These are phyloP conservation scores for Galeopsis tetrahit DNA, from an alignment of 257 asterid species.

Conservation along the genomic window DNA sequence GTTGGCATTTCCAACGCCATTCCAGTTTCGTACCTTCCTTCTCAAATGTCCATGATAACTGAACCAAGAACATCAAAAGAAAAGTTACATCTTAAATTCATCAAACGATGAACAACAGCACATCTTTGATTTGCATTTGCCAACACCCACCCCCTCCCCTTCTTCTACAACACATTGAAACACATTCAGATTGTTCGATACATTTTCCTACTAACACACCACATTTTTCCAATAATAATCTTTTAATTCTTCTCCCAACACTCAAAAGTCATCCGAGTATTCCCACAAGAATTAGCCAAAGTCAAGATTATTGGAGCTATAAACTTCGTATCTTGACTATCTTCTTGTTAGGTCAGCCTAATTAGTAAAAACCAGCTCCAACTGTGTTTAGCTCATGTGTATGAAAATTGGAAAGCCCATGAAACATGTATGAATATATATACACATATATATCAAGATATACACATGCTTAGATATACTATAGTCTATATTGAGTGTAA, in stretches of 20 bases:
- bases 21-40: slow-evolving; percentile 91
- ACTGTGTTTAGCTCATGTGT: background rate
- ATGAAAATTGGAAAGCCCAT: background rate
- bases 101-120: background rate
- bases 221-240: background rate
- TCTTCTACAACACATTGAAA: background rate
- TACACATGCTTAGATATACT: background rate
- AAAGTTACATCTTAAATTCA: background rate
- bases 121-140: background rate
- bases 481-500: background rate
- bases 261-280: background rate
- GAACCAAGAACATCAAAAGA: slow-evolving; percentile 29
- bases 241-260: background rate
- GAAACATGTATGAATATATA: background rate
- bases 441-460: background rate
- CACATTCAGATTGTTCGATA: background rate
- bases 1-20: slow-evolving; percentile 97
- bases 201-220: background rate
- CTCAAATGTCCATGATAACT: slow-evolving; percentile 94
- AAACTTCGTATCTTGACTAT: background rate
- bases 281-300: background rate
- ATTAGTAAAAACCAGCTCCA: background rate
- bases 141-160: background rate
- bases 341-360: background rate
- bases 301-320: slow-evolving; percentile 1